Conservation (phyloP, 1,139 yeast species). For the Taphrina populina region DNA sequence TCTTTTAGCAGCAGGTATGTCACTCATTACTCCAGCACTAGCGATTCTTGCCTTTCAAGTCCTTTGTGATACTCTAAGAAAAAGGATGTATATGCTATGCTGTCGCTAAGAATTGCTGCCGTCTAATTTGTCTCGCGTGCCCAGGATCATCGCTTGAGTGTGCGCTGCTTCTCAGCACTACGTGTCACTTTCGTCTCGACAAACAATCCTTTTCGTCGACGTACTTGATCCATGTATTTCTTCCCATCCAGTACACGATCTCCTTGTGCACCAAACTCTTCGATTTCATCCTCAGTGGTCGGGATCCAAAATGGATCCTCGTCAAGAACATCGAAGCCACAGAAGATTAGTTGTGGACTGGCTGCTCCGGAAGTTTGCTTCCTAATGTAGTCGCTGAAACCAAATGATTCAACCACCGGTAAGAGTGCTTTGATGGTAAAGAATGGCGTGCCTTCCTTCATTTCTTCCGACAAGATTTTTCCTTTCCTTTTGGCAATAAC, state of each 20-base stretch:
- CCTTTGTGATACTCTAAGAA: too few species aligned
- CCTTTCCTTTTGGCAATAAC: constrained; percentile 91
- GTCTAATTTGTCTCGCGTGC: too few species aligned
- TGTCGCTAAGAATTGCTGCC: too few species aligned
- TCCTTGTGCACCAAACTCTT: constrained; percentile 87
- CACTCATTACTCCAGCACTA: too few species aligned
- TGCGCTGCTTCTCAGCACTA: constrained; percentile 91
- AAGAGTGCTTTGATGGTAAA: constrained; percentile 80
- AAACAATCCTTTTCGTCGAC: constrained; percentile 84
- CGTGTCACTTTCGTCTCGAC: constrained; percentile 86
- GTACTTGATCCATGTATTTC: constrained; percentile 73
- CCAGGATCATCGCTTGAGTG: constrained; percentile 54
- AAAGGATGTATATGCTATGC: too few species aligned
- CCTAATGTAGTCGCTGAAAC: constrained; percentile 91
- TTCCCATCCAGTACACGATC: constrained; percentile 90
- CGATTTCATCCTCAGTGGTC: constrained; percentile 94
- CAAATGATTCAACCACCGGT: constrained; percentile 96
- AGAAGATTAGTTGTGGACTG: constrained; percentile 87
- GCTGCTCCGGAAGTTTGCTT: constrained; percentile 96
- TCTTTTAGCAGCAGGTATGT: too few species aligned
- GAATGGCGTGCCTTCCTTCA: constrained; percentile 97
- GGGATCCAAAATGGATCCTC: constrained; percentile 99
- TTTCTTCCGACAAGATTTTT: constrained; percentile 78
- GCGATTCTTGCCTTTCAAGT: too few species aligned
- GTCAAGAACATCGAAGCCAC: constrained; percentile 82